Percentiles rank a stretch among this genome's conserved stretches.
These are phyloP conservation scores for Mycena sanguinolenta DNA, from an alignment of 768 basidiomycete species.

Conservation along the genomic window DNA sequence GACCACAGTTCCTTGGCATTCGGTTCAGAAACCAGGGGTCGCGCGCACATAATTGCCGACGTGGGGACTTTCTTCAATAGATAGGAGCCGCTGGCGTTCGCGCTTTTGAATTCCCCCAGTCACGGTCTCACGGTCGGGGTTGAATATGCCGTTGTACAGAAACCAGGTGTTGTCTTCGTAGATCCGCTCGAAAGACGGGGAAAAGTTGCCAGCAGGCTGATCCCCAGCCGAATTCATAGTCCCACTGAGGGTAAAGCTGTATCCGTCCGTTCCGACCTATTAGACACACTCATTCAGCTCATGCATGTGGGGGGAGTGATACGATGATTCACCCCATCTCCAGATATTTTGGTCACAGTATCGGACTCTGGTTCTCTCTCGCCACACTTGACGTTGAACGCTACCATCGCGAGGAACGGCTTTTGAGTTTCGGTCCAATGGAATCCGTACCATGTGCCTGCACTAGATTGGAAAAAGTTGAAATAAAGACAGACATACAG, in stretches of 20 bases:
- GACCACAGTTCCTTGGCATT: constrained; percentile 8
- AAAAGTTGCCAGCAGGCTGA: not conserved
- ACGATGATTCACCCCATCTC: not conserved
- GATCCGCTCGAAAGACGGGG: constrained; percentile 9
- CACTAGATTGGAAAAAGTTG: not conserved
- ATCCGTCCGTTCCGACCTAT: not conserved
- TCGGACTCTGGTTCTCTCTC: not conserved
- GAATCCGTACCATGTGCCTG: constrained; percentile 27
- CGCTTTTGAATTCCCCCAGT: constrained; percentile 11
- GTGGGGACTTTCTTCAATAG: constrained; percentile 22
- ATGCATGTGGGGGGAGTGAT: not conserved
- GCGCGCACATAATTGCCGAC: constrained; percentile 13
- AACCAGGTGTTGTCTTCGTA: constrained; percentile 11
- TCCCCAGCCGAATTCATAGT: not conserved
- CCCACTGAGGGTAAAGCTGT: not conserved
- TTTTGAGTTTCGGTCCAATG: constrained; percentile 18
- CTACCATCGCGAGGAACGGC: constrained; percentile 6
- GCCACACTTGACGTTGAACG: constrained; percentile 18
- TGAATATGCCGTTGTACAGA: constrained; percentile 15
- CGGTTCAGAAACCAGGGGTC: constrained; percentile 10
- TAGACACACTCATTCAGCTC: not conserved
- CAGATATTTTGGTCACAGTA: constrained; percentile 1
- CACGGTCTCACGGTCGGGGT: not conserved
- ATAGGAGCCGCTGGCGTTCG: not conserved
- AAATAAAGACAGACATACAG: not conserved